Percentiles rank a stretch among this genome's conserved stretches.
phyloP scores from a whole-genome alignment of 2,329 filamentous ascomycete genomes.

The Aureobasidium leucospermi region DNA sequence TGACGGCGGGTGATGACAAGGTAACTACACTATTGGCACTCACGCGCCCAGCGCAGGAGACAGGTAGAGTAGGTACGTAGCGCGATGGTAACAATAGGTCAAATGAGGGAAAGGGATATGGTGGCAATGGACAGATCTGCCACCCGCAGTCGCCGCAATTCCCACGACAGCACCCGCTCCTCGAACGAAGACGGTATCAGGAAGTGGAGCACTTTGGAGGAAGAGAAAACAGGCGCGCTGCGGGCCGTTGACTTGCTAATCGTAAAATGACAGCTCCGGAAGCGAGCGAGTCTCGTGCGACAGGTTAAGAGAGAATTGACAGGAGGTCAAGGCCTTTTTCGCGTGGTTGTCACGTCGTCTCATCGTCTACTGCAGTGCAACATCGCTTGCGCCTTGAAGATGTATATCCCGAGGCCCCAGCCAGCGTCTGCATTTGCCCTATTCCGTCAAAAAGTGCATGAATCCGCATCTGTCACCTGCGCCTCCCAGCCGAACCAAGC shows the following conservation, averaged over 20 bases:
- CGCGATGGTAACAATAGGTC: constrained; percentile 1
- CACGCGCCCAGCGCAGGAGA: background rate
- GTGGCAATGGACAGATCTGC: background rate
- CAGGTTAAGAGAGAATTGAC: background rate
- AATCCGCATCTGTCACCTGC: constrained; percentile 7
- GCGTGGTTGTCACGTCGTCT: constrained; percentile 13
- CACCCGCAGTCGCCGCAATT: constrained; percentile 4
- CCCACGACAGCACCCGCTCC: background rate
- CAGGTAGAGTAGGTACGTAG: background rate
- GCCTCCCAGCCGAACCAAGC: background rate
- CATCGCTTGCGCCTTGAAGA: constrained; percentile 6
- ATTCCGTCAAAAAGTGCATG: constrained; percentile 4
- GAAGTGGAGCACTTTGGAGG: background rate
- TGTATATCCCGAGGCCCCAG: background rate
- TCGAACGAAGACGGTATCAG: background rate
- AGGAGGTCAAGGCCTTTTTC: constrained; percentile 9
- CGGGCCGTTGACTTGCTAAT: constrained; percentile 1
- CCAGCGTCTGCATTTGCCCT: background rate
- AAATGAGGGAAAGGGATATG: background rate
- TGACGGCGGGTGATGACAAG: constrained; percentile 3
- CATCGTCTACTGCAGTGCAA: constrained; percentile 11
- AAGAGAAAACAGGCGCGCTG: background rate
- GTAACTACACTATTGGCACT: background rate
- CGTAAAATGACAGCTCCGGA: constrained; percentile 10
- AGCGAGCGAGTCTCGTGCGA: constrained; percentile 8